These are phyloP conservation scores for Vitellaria paradoxa DNA, from an alignment of 179 eudicot species.

Conservation along the genomic window DNA sequence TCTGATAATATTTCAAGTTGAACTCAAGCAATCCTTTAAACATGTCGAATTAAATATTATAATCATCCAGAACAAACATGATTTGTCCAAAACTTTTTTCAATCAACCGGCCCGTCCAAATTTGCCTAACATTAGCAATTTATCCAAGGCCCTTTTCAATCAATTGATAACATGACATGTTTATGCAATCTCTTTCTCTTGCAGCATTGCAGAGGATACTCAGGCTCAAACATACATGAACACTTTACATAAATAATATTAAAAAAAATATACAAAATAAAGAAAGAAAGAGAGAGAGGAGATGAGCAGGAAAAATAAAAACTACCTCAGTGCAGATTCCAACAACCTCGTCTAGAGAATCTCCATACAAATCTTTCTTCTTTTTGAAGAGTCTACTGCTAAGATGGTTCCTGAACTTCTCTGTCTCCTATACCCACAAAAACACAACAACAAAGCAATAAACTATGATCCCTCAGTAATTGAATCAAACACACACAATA, in stretches of 20 bases:
- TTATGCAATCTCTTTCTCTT: background rate
- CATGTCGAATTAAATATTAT: background rate
- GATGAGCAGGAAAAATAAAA: background rate
- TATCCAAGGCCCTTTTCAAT: background rate
- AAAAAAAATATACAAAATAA: background rate
- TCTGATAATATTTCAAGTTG: no score
- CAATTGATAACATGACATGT: background rate
- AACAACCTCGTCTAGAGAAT: conserved; percentile 63
- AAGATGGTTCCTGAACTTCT: conserved; percentile 68
- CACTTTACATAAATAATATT: background rate
- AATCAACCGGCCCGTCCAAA: no score
- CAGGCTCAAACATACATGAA: background rate
- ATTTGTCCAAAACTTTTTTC: no score
- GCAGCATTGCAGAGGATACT: background rate
- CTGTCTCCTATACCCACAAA: conserved; percentile 56
- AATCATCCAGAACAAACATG: background rate
- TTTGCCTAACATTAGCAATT: background rate
- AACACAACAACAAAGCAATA: background rate
- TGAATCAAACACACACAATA: background rate
- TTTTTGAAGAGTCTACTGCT: conserved; percentile 52
- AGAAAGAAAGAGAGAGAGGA: background rate
- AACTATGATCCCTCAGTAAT: background rate
- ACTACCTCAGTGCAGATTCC: conserved; percentile 77
- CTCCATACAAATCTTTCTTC: conserved; percentile 69
- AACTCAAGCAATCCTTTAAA: no score